Conservation (phyloP, 306 rosid genomes). For the Cucumis sativus region DNA sequence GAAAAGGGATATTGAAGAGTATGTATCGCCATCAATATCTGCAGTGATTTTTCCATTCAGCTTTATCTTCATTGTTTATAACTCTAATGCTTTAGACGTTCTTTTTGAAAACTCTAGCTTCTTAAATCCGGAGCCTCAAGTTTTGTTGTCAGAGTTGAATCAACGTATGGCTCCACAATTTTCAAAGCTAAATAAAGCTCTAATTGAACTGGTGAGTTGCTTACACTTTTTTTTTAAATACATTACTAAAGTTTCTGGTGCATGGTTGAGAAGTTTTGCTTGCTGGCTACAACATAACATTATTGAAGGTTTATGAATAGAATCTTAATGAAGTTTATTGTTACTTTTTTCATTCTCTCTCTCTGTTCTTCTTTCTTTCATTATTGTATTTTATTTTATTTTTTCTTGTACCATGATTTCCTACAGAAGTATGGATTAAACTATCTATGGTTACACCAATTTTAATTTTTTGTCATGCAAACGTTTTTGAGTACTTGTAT, state of each 20-base stretch:
- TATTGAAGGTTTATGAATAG: not conserved
- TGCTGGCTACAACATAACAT: not conserved
- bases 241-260: no score
- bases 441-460: not conserved
- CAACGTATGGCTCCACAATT: conserved; percentile 75
- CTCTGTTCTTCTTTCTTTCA: no score
- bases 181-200: conserved; percentile 75
- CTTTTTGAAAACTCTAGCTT: conserved; percentile 24
- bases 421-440: not conserved
- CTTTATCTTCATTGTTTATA: not conserved
- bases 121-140: conserved; percentile 66
- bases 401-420: not conserved
- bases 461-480: no score
- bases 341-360: not conserved
- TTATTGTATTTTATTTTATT: no score
- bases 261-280: not conserved
- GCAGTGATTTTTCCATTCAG: not conserved
- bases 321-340: not conserved
- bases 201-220: conserved; percentile 57
- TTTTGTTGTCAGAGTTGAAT: conserved; percentile 66
- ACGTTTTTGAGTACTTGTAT: not conserved
- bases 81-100: not conserved
- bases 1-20: conserved; percentile 74
- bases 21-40: conserved; percentile 5
- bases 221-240: not conserved